Percentiles rank a stretch among this genome's conserved stretches.
Evolutionary conservation across 371 early-diverging fungal species (phyloP).

Genomic region (Nematocida sp.): DNA sequence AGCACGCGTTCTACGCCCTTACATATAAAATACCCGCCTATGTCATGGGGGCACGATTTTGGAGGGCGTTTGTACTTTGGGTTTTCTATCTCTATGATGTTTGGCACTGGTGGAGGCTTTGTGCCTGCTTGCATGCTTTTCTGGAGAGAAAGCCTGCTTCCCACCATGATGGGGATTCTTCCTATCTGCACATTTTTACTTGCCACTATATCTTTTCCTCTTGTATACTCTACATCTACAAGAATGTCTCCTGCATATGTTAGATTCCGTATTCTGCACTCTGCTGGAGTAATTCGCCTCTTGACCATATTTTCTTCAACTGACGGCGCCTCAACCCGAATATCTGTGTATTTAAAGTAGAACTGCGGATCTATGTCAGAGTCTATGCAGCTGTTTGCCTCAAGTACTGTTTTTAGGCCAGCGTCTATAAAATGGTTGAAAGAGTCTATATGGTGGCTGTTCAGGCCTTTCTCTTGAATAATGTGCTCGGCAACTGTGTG

Average conservation of each 20-base stretch:
- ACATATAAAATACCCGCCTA: slow-evolving; percentile 97
- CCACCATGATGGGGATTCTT: slow-evolving; percentile 94
- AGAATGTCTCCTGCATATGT: slow-evolving; percentile 88
- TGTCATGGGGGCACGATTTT: slow-evolving; percentile 92
- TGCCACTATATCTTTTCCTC: slow-evolving; percentile 75
- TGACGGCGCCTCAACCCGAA: slow-evolving; percentile 60
- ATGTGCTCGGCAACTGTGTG: slow-evolving; percentile 70
- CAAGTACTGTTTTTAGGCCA: slow-evolving; percentile 84
- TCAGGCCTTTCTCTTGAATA: slow-evolving; percentile 88
- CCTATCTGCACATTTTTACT: slow-evolving; percentile 82
- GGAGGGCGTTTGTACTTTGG: slow-evolving; percentile 51
- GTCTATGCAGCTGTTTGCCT: slow-evolving; percentile 83
- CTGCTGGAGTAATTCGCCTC: slow-evolving; percentile 77
- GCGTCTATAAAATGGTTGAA: slow-evolving; percentile 95
- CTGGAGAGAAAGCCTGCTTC: slow-evolving; percentile 72
- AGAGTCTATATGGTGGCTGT: slow-evolving; percentile 98
- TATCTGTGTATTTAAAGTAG: slow-evolving; percentile 71
- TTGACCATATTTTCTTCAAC: slow-evolving; percentile 68
- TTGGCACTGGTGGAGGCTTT: neutral
- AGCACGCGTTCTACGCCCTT: slow-evolving; percentile 97
- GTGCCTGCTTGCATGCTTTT: neutral
- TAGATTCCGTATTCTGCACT: slow-evolving; percentile 93
- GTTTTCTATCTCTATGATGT: neutral
- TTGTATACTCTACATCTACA: slow-evolving; percentile 91
- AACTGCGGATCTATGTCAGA: slow-evolving; percentile 95